Conservation (phyloP, 805 yeast genomes). For the Lipomyces sp. region DNA sequence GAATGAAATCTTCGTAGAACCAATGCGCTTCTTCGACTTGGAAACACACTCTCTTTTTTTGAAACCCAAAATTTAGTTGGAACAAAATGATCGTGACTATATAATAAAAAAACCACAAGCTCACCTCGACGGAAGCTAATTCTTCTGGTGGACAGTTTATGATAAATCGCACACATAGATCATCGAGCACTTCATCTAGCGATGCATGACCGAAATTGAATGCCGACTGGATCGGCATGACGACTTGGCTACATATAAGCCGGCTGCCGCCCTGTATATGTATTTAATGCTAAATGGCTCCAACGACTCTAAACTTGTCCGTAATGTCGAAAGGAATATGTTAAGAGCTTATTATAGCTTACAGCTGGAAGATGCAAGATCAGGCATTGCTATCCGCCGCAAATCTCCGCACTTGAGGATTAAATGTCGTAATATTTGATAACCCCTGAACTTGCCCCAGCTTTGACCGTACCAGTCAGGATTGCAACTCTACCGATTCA, state of each 20-base stretch:
- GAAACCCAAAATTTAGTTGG: too few species aligned
- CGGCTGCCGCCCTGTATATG: neutral
- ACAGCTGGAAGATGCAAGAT: too few species aligned
- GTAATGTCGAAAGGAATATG: too few species aligned
- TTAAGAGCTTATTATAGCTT: too few species aligned
- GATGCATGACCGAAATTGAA: slow-evolving; percentile 61
- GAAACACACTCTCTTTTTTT: slow-evolving; percentile 69
- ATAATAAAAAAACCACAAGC: neutral
- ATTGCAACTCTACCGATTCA: neutral
- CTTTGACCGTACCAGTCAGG: neutral
- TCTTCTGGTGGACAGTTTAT: slow-evolving; percentile 93
- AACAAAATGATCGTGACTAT: too few species aligned
- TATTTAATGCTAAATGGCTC: too few species aligned
- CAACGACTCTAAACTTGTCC: too few species aligned
- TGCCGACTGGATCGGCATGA: slow-evolving; percentile 24
- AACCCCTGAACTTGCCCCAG: too few species aligned
- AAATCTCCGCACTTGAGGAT: too few species aligned
- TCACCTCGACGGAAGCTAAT: slow-evolving; percentile 65
- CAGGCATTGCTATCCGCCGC: too few species aligned
- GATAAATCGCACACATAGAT: slow-evolving; percentile 84
- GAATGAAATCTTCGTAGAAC: slow-evolving; percentile 87
- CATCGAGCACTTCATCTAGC: slow-evolving; percentile 77
- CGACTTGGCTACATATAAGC: neutral
- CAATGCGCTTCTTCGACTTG: slow-evolving; percentile 98
- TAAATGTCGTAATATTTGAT: too few species aligned